These are phyloP conservation scores for Trypanosoma brucei DNA, from an alignment of 208 protist species.

Conservation along the genomic window DNA sequence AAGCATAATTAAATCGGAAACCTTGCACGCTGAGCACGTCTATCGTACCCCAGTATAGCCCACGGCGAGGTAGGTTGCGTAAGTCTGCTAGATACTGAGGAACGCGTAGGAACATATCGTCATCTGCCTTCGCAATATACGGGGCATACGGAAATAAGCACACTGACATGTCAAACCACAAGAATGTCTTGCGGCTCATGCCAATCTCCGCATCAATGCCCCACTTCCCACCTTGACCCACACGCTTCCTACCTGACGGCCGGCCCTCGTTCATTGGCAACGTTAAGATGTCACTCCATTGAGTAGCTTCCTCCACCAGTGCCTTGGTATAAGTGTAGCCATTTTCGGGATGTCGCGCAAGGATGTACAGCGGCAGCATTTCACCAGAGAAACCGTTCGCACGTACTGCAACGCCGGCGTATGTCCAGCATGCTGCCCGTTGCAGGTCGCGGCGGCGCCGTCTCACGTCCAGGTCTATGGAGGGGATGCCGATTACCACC, in stretches of 20 bases:
- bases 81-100: conserved; percentile 44
- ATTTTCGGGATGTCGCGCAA: conserved; percentile 5
- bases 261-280: conserved; percentile 32
- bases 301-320: background rate
- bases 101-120: conserved; percentile 48
- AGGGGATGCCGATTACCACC: conserved; percentile 25
- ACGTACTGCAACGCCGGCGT: conserved; percentile 25
- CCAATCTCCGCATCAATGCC: conserved; percentile 32
- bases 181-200: conserved; percentile 36
- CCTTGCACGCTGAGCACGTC: background rate
- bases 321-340: conserved; percentile 17
- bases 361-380: conserved; percentile 27
- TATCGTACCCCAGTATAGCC: conserved; percentile 13
- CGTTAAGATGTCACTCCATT: conserved; percentile 7
- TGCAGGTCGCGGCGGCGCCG: conserved; percentile 25
- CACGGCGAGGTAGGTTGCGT: conserved; percentile 5
- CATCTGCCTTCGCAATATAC: conserved; percentile 47
- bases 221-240: conserved; percentile 15
- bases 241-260: conserved; percentile 18
- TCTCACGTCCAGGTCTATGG: conserved; percentile 28
- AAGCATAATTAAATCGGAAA: conserved; percentile 1
- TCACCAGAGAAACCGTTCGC: conserved; percentile 26
- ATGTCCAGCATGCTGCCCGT: conserved; percentile 36
- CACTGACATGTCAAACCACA: conserved; percentile 38
- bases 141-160: conserved; percentile 27